Evolutionary conservation across 768 basidiomycete genomes (phyloP), one percentile per base, ranked within the genome.

Genomic region (Nidularia sp.): DNA sequence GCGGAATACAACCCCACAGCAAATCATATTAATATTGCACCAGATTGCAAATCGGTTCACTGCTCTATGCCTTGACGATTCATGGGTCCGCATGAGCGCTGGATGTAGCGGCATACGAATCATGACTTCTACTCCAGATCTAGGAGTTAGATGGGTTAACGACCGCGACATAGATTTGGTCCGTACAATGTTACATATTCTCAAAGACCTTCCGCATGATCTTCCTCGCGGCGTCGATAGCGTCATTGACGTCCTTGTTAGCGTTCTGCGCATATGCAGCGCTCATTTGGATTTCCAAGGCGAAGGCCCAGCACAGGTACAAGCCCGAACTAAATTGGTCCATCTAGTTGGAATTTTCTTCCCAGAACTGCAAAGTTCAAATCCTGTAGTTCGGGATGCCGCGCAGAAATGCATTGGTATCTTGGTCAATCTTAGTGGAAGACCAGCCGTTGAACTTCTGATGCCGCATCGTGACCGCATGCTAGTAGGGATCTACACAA

Each of bases 121-220:
- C 49, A 81, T 99, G 71, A 82, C 87, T 0, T 70, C 74, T 49
- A 83, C 86, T 13, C 80, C 87, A 1, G 80, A 84, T 9, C 67
- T 97, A 39, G 88, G 87, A 13, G 73, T 79, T 46, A 81, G 79
- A 57, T 93, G 94, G 90, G 78, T 93, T 50, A 78, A 81, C 54
- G 90, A 95, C 50, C 85, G 93, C 46, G 90, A 96, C 65, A 78
- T 90, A 32, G 96, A 98, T 57, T 83, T 97, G 55, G 82, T 93
- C 49, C 89, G 94, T 48, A 93, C 90, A 4, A 78, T 98, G 25
- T 75, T 98, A 32, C 92, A 93, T 61, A 86, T 95, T 55, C 74
- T 99, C 46, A 97, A 98, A 64, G 96, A 98, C 63, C 88, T 97
- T 60, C 94, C 96, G 0, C 80, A 83, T 56, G 95, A 98, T 60